A percentile compares a stretch with the other conserved stretches of the same genome.
phyloP scores from a whole-genome alignment of 768 basidiomycete genomes.

The Pisolithus microcarpus region DNA sequence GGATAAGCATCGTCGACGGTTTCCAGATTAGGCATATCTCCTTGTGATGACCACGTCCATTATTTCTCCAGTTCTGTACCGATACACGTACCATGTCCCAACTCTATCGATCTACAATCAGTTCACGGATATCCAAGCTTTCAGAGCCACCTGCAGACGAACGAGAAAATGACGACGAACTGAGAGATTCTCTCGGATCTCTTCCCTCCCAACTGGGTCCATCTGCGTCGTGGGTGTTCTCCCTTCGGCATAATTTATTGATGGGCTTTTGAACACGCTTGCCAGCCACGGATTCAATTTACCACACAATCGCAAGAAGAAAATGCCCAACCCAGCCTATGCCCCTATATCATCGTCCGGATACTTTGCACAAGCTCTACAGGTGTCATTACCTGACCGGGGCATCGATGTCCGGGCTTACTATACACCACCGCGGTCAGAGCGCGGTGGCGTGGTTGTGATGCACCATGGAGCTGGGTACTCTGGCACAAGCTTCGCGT shows the following conservation, averaged over 20 bases:
- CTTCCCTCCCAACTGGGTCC: conserved; percentile 57
- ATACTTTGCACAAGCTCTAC: conserved; percentile 75
- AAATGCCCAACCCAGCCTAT: conserved; percentile 52
- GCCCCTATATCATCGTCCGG: conserved; percentile 69
- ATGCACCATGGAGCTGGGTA: conserved; percentile 97
- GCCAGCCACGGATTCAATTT: conserved; percentile 17
- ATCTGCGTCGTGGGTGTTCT: conserved; percentile 48
- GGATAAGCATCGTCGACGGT: not conserved
- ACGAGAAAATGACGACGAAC: conserved; percentile 48
- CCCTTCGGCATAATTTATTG: not conserved
- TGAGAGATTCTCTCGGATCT: conserved; percentile 49
- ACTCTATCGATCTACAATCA: conserved; percentile 71
- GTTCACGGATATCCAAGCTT: conserved; percentile 68
- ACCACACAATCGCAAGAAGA: conserved; percentile 22
- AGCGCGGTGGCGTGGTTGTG: conserved; percentile 60
- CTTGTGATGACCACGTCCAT: not conserved
- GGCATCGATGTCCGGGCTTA: conserved; percentile 72
- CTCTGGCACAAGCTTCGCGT: conserved; percentile 83
- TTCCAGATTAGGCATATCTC: not conserved
- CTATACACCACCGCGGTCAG: conserved; percentile 60
- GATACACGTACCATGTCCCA: conserved; percentile 45
- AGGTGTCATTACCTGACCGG: conserved; percentile 59
- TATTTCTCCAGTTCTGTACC: not conserved
- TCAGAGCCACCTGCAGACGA: conserved; percentile 44
- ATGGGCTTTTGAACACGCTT: conserved; percentile 12